phyloP scores from a whole-genome alignment of 2,329 filamentous ascomycete species.

The Cadophora sp. region DNA sequence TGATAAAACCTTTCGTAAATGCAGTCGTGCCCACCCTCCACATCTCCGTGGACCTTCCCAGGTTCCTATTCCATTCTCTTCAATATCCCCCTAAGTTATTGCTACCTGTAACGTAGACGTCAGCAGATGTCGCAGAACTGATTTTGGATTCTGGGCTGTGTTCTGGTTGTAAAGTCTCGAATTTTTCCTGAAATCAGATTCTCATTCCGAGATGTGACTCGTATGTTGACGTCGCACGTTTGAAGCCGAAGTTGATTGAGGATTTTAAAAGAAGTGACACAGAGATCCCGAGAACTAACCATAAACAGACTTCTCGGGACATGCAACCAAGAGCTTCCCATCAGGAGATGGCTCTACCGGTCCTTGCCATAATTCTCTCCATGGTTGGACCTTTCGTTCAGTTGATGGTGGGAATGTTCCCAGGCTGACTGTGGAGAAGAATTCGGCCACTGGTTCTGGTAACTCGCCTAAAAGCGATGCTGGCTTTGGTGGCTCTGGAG shows the following conservation, averaged over 20 bases:
- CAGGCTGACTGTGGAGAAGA: neutral
- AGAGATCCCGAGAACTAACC: neutral
- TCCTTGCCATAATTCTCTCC: conserved; percentile 1
- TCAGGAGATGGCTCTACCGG: conserved; percentile 6
- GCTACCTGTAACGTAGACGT: neutral
- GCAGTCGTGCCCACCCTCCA: neutral
- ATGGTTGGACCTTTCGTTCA: neutral
- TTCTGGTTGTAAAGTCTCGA: neutral
- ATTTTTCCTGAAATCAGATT: neutral
- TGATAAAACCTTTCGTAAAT: neutral
- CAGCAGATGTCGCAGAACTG: neutral
- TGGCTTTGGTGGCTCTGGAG: neutral
- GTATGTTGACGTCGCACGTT: neutral
- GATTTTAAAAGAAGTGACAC: neutral
- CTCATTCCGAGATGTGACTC: neutral
- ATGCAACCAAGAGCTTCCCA: conserved; percentile 3
- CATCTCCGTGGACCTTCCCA: neutral
- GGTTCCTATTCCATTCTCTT: neutral
- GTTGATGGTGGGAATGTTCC: neutral
- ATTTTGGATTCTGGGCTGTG: neutral
- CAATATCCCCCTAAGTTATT: neutral
- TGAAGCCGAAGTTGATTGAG: neutral
- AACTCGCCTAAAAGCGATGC: neutral
- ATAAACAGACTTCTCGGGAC: conserved; percentile 7
- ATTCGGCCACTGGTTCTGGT: neutral